These are phyloP conservation scores for Lachnellula hyalina DNA, from an alignment of 2,329 filamentous ascomycete genomes.

Conservation along the genomic window DNA sequence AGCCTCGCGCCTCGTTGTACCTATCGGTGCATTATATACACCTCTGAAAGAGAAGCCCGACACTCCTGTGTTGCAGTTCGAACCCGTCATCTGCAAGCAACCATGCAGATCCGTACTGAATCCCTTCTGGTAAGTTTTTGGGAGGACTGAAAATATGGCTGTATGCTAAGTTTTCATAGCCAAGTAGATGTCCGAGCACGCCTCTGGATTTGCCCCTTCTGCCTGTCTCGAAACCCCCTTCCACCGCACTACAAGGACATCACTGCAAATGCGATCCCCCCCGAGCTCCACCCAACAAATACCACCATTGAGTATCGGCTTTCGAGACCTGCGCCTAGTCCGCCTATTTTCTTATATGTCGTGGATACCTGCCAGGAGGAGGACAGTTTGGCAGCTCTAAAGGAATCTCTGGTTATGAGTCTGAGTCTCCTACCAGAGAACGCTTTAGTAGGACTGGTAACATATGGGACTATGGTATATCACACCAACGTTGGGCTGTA, in stretches of 20 bases:
- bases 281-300: conserved; percentile 74
- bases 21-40: conserved; percentile 93
- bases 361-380: conserved; percentile 87
- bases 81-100: conserved; percentile 93
- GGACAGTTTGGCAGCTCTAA: conserved; percentile 74
- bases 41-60: conserved; percentile 92
- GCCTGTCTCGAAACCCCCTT: conserved; percentile 74
- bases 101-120: conserved; percentile 95
- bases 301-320: conserved; percentile 89
- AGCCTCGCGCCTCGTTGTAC: conserved; percentile 89
- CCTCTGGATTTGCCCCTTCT: conserved; percentile 88
- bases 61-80: conserved; percentile 85
- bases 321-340: conserved; percentile 74
- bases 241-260: conserved; percentile 89
- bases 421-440: conserved; percentile 76
- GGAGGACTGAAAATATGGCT: neutral
- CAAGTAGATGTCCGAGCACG: conserved; percentile 79
- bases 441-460: conserved; percentile 76
- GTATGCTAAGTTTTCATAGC: conserved; percentile 39
- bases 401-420: conserved; percentile 83
- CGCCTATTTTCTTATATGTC: conserved; percentile 81
- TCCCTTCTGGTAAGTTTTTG: conserved; percentile 74
- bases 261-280: conserved; percentile 73
- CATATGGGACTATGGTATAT: conserved; percentile 85
- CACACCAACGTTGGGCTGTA: neutral